Conservation (phyloP, 257 asterid genomes). For the Solanum lignicaule region DNA sequence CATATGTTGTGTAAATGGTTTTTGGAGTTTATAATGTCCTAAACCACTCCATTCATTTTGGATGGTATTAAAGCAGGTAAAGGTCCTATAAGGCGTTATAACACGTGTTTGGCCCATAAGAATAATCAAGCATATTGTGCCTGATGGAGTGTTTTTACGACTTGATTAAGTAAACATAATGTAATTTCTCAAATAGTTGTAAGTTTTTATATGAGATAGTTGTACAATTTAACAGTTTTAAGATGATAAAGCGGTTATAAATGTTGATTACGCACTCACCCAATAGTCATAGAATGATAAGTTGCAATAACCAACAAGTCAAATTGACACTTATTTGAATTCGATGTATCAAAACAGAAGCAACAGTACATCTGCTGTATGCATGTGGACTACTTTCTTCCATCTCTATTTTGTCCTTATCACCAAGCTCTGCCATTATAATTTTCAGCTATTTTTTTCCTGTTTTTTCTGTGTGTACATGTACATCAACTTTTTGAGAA, state of each 20-base stretch:
- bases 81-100: not conserved
- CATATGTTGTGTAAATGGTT: not conserved
- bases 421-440: not conserved
- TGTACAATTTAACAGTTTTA: not conserved
- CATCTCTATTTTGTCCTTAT: not conserved
- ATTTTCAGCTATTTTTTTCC: not conserved
- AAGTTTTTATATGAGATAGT: not conserved
- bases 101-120: not conserved
- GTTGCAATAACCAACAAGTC: not conserved
- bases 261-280: not conserved
- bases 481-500: conserved; percentile 6
- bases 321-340: not conserved
- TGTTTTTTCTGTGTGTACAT: not conserved
- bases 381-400: not conserved
- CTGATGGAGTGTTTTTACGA: not conserved
- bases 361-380: not conserved
- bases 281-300: not conserved
- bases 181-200: not conserved
- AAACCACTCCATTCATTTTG: not conserved
- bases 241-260: not conserved
- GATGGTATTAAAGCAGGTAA: not conserved
- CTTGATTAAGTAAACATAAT: not conserved
- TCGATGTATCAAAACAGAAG: not conserved
- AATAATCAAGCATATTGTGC: not conserved
- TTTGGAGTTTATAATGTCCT: not conserved